phyloP scores from a whole-genome alignment of 805 yeast genomes.

The Myxozyma neotropica region DNA sequence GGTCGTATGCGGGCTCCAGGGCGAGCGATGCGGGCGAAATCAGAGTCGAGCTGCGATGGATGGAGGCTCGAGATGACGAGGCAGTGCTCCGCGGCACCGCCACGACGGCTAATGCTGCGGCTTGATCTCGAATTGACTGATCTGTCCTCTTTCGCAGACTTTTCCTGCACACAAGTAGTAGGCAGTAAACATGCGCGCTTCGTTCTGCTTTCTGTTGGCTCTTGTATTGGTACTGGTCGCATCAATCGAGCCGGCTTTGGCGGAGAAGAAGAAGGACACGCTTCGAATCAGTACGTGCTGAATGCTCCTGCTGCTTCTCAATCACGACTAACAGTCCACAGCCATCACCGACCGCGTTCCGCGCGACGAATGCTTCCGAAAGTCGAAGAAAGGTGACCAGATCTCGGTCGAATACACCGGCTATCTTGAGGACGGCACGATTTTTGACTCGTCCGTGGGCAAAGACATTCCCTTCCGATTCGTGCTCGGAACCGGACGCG shows the following conservation, averaged over 20 bases:
- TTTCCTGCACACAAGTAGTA: no score
- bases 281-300: conserved; percentile 21
- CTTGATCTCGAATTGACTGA: no score
- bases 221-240: conserved; percentile 1
- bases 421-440: conserved; percentile 61
- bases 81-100: no score
- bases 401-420: conserved; percentile 84
- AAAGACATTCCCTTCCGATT: conserved; percentile 72
- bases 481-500: conserved; percentile 75
- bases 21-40: no score
- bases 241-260: background rate
- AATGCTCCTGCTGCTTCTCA: no score
- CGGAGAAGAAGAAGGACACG: background rate
- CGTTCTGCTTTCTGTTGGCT: background rate
- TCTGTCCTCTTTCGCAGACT: no score
- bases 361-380: conserved; percentile 39
- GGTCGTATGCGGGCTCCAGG: background rate
- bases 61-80: no score
- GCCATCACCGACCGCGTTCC: conserved; percentile 27
- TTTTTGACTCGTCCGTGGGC: conserved; percentile 70
- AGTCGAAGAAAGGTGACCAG: conserved; percentile 65
- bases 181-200: background rate
- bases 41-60: no score
- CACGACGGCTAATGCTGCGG: background rate
- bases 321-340: background rate